Conservation (phyloP, 2,329 filamentous ascomycete species). For the Graphilbum fragrans region DNA sequence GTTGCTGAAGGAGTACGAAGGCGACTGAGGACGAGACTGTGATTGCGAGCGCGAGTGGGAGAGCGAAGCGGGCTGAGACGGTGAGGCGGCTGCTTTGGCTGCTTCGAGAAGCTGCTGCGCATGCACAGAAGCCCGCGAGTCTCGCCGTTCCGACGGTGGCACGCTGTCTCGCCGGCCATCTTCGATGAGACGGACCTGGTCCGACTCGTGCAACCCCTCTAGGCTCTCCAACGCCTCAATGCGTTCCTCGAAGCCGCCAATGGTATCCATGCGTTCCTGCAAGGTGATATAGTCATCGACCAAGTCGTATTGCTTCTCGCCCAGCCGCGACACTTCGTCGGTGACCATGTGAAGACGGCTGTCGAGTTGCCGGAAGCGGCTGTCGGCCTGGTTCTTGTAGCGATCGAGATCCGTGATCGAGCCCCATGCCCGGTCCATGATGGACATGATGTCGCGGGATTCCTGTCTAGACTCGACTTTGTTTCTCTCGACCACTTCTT, state of each 20-base stretch:
- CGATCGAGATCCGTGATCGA: constrained; percentile 33
- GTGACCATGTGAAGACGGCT: constrained; percentile 27
- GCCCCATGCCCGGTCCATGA: constrained; percentile 41
- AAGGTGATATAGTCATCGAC: constrained; percentile 36
- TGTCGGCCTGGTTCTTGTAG: constrained; percentile 22
- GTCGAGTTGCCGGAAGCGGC: constrained; percentile 24
- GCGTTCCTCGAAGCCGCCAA: constrained; percentile 32
- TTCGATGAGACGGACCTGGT: constrained; percentile 8
- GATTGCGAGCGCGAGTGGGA: not conserved
- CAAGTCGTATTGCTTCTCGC: constrained; percentile 32
- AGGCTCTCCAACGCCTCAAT: constrained; percentile 15
- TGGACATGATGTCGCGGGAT: constrained; percentile 41
- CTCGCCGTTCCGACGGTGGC: too few relatives aligned
- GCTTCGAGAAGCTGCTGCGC: not conserved
- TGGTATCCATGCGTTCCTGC: constrained; percentile 40
- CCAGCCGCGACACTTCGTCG: constrained; percentile 30
- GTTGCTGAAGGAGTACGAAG: not conserved
- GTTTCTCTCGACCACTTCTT: constrained; percentile 41
- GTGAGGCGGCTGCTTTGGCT: not conserved
- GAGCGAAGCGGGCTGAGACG: too few relatives aligned
- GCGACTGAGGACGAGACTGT: not conserved
- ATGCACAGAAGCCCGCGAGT: too few relatives aligned
- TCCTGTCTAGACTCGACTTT: constrained; percentile 38
- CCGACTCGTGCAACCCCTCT: not conserved
- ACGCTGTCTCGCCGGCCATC: not conserved